Evolutionary conservation across 1,284 basidiomycete genomes (phyloP).

Genomic region (Chalciporus sp.): DNA sequence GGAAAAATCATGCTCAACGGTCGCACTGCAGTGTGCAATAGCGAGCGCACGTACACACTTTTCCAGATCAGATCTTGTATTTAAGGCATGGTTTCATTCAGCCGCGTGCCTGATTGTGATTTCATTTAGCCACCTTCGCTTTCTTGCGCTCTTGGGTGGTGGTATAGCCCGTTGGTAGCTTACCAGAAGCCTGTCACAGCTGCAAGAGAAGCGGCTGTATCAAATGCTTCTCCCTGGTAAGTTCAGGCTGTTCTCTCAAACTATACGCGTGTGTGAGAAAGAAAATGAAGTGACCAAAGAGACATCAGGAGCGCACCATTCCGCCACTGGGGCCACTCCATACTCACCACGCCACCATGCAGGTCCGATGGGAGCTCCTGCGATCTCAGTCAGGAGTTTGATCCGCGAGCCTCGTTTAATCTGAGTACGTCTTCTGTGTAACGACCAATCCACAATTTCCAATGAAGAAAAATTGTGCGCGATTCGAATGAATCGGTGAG

Average conservation of each 20-base stretch:
- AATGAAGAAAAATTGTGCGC: slow-evolving; percentile 13
- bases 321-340: slow-evolving; percentile 21
- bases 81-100: slow-evolving; percentile 33
- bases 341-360: slow-evolving; percentile 28
- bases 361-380: slow-evolving; percentile 12
- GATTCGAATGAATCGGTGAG: slow-evolving; percentile 12
- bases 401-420: slow-evolving; percentile 26
- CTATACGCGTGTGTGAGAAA: slow-evolving; percentile 23
- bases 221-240: slow-evolving; percentile 19
- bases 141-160: slow-evolving; percentile 28
- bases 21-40: slow-evolving; percentile 37
- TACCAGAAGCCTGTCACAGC: slow-evolving; percentile 25
- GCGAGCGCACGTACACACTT: slow-evolving; percentile 34
- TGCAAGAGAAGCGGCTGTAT: slow-evolving; percentile 29
- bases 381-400: slow-evolving; percentile 10
- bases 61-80: slow-evolving; percentile 39
- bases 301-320: slow-evolving; percentile 20
- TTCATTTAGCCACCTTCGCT: slow-evolving; percentile 42
- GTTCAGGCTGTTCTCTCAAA: slow-evolving; percentile 10
- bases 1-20: slow-evolving; percentile 36
- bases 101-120: slow-evolving; percentile 37
- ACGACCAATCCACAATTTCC: slow-evolving; percentile 18
- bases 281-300: slow-evolving; percentile 21
- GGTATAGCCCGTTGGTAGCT: slow-evolving; percentile 18
- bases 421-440: slow-evolving; percentile 6